Evolutionary conservation across 495 filamentous ascomycete species (phyloP), one percentile per base, ranked within the genome.

Genomic region (Gamarada debralockiae): DNA sequence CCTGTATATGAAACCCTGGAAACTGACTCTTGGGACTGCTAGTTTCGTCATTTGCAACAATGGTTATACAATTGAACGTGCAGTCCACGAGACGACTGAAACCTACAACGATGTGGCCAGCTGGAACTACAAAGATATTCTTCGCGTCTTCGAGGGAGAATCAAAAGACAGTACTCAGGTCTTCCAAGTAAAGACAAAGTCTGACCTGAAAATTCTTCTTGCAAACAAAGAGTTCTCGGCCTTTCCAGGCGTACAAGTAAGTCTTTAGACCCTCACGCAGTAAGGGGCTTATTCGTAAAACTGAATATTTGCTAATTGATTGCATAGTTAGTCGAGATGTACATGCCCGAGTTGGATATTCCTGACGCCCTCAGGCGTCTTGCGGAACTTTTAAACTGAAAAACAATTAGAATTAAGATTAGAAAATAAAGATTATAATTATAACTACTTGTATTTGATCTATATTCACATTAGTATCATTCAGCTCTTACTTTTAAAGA

Each of bases 321-420:
- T 60, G 69, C 27, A 60, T 65, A 92, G 72, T 76, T 96, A 64
- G 90, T 95, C 25, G 90, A 96, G 69, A 44, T 95, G 48, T 87
- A 89, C 63, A 91, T 95, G 84, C 82, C 82, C 14, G 83, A 81
- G 65, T 78, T 90, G 46, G 90, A 95, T 66, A 83, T 87, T 27
- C 90, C 90, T 0, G 63, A 71, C 36, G 81, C 77, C 14, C 60
- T 96, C 66, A 84, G 83, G 62, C 31, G 31, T n/a, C 31, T 34
- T 34, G 31, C 31, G 31, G 8, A 34, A n/a, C 8, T 34, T n/a
- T 8, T 34, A 8, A 34, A 34, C 31, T 34, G 8, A 34, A 34
- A 34, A 34, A 8, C 31, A 34, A 34, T 34, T n/a, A 34, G n/a
- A 34, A 34, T 34, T 8, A 34, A 74, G n/a, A n/a, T n/a, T n/a